Evolutionary conservation across 2,329 filamentous ascomycete species (phyloP), one percentile per base, ranked within the genome.

Genomic region (Ascochyta koolunga): DNA sequence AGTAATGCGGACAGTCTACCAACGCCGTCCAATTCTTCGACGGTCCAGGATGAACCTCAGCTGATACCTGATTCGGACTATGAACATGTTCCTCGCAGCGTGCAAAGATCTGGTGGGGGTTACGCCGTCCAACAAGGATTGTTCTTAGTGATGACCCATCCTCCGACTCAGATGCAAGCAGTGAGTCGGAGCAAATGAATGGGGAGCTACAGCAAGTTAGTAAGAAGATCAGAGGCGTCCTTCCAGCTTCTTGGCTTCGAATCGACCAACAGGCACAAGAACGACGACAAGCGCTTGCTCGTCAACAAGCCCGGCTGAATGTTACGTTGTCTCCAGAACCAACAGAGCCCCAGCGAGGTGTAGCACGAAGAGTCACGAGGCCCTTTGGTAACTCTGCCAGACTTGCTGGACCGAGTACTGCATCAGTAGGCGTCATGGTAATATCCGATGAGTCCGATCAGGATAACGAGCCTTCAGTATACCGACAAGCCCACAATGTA

Each of bases 161-260:
- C 8, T 66, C 63, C 4, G 59, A 50, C 11, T 55, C 60, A 11
- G 60, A 64, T 7, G 65, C 64, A 5, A 54, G 39, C 29, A 64
- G 62, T 24, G 67, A 74, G 18, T 62, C 69, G 4, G 71, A 74
- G 36, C 61, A 68, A 5, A 68, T 64, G 22, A 67, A 74, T 15
- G 59, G 53, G 5, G 70, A 69, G 44, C 49, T 80, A 11, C 62
- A 61, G 37, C 60, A 68, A 29, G 74, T 76, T 35, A 66, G 70
- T 9, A 77, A 71, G 48, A 74, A 73, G 32, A 81, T 81, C 41
- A 78, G 70, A 65, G 79, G 79, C 11, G 79, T 81, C 7, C 64
- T 82, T 16, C 79, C 79, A 22, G 79, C 79, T 25, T 81, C 79
- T 1, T 81, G 79, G 78, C 61, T 82, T 44, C 78, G 75, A 44